Conservation (phyloP, 352 stramenopile genomes). For the Peronospora destructor region DNA sequence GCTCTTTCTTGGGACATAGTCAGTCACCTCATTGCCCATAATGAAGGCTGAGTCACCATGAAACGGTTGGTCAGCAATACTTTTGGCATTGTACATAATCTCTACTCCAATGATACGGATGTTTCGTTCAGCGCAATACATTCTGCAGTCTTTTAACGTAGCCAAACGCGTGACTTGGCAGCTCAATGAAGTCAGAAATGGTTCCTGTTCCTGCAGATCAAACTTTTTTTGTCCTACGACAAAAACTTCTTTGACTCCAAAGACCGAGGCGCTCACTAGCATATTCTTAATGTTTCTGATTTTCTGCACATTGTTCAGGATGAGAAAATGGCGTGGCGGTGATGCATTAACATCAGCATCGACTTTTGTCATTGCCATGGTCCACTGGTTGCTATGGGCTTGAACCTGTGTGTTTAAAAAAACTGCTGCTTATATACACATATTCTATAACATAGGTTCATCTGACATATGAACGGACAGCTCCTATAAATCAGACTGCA, state of each 20-base stretch:
- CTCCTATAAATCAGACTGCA: constrained; percentile 22
- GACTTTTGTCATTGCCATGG: not conserved
- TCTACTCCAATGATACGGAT: constrained; percentile 91
- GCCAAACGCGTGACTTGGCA: constrained; percentile 60
- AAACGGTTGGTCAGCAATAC: constrained; percentile 65
- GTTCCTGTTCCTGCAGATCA: constrained; percentile 45
- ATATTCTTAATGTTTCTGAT: constrained; percentile 85
- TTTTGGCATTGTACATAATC: constrained; percentile 83
- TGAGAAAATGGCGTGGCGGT: constrained; percentile 54
- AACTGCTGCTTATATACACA: not conserved
- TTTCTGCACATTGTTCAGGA: constrained; percentile 92
- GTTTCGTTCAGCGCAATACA: constrained; percentile 41
- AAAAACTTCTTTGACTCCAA: constrained; percentile 79
- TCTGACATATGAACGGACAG: constrained; percentile 1
- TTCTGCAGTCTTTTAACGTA: constrained; percentile 75
- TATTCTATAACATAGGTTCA: constrained; percentile 9
- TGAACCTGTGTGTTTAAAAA: not conserved
- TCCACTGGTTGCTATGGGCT: not conserved
- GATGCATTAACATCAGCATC: not conserved
- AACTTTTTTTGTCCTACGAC: constrained; percentile 87
- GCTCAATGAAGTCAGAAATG: constrained; percentile 39
- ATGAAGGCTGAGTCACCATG: constrained; percentile 88
- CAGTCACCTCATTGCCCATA: constrained; percentile 90
- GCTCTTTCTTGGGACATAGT: not conserved
- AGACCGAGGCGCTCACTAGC: constrained; percentile 73